Evolutionary conservation across 139 green algal genomes (phyloP).

Genomic region (Volvox africanus): DNA sequence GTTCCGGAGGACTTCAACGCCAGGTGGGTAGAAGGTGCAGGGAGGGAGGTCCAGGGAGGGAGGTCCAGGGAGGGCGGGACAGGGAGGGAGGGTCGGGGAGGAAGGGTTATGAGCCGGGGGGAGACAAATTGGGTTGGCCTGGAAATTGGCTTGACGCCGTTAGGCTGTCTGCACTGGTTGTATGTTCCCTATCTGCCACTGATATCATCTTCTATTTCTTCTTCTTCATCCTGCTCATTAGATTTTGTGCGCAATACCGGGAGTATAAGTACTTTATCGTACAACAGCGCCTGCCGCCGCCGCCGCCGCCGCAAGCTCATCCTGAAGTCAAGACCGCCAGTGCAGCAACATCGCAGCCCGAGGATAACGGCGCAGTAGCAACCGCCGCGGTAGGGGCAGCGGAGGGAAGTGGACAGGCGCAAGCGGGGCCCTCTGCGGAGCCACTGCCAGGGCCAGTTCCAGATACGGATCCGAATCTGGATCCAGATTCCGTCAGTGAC

Average conservation of each 20-base stretch:
- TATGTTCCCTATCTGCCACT: too few species aligned
- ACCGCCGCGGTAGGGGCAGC: background rate
- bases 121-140: too few species aligned
- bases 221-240: slow-evolving; percentile 34
- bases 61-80: background rate
- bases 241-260: slow-evolving; percentile 80
- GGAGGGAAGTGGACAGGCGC: background rate
- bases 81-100: too few species aligned
- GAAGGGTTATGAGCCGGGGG: too few species aligned
- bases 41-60: too few species aligned
- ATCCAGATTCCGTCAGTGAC: background rate
- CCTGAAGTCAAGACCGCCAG: too few species aligned
- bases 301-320: background rate
- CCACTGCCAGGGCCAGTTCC: background rate
- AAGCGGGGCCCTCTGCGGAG: background rate
- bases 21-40: slow-evolving; percentile 53
- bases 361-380: too few species aligned
- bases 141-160: too few species aligned
- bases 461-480: background rate
- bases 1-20: slow-evolving; percentile 84
- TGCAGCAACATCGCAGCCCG: too few species aligned
- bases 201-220: too few species aligned
- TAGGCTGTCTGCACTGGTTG: too few species aligned
- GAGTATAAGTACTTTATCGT: slow-evolving; percentile 96
- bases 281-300: background rate